Conservation (phyloP, 2,329 filamentous ascomycete genomes). For the Alternaria conjuncta region DNA sequence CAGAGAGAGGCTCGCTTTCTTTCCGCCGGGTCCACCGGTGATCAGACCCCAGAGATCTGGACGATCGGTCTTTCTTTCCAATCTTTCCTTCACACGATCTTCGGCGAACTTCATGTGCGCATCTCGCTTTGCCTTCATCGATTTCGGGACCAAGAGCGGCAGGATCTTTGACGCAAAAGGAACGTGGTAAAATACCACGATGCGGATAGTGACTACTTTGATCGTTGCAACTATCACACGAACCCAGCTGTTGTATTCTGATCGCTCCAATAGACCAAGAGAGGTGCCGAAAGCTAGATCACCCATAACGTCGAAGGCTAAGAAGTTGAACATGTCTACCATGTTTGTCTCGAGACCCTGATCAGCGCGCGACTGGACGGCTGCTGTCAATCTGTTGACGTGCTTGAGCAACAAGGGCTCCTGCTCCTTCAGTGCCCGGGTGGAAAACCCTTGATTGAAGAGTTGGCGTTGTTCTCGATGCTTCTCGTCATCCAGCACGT, state of each 20-base stretch:
- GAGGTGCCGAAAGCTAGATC: slow-evolving; percentile 3
- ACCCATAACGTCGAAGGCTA: slow-evolving; percentile 6
- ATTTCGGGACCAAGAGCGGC: slow-evolving; percentile 5
- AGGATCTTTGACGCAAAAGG: slow-evolving; percentile 5
- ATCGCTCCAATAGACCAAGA: slow-evolving; percentile 2
- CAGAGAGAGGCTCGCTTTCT: slow-evolving; percentile 5
- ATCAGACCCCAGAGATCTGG: slow-evolving; percentile 7
- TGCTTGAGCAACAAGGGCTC: slow-evolving; percentile 6
- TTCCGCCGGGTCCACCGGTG: not conserved
- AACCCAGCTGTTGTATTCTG: slow-evolving; percentile 5
- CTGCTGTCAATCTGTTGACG: slow-evolving; percentile 6
- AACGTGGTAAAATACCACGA: slow-evolving; percentile 7
- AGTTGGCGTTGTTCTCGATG: slow-evolving; percentile 12
- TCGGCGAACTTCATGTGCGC: slow-evolving; percentile 8
- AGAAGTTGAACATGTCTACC: slow-evolving; percentile 8
- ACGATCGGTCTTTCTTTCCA: not conserved
- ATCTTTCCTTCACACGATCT: slow-evolving; percentile 2
- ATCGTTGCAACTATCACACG: slow-evolving; percentile 3
- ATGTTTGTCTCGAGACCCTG: slow-evolving; percentile 4
- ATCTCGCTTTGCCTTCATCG: slow-evolving; percentile 7
- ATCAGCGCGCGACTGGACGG: slow-evolving; percentile 1
- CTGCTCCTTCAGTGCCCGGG: slow-evolving; percentile 6
- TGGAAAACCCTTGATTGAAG: slow-evolving; percentile 9
- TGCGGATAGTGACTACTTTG: slow-evolving; percentile 5
- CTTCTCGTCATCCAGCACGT: slow-evolving; percentile 7